phyloP scores from a whole-genome alignment of 1,284 basidiomycete genomes.

The Trametes versicolor region DNA sequence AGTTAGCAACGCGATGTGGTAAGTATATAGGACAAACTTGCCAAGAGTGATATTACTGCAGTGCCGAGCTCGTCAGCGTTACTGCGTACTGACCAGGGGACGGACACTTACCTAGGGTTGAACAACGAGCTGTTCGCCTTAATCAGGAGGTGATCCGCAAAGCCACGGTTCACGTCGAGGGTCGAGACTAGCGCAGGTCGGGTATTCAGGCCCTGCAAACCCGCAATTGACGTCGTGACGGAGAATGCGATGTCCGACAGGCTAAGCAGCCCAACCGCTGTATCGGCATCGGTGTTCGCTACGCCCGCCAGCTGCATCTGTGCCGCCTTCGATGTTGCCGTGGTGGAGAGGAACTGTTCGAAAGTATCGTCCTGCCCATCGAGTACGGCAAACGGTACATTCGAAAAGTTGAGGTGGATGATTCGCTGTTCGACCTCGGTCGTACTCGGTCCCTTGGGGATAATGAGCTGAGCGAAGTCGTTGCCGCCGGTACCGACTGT shows the following conservation, averaged over 20 bases:
- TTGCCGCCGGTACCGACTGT: slow-evolving; percentile 63
- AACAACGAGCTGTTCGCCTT: slow-evolving; percentile 67
- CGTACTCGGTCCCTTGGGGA: slow-evolving; percentile 67
- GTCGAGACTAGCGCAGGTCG: slow-evolving; percentile 67
- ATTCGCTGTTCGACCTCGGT: slow-evolving; percentile 74
- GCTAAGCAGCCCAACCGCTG: slow-evolving; percentile 77
- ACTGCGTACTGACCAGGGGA: no score
- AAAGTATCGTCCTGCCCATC: slow-evolving; percentile 63
- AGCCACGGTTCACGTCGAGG: slow-evolving; percentile 79
- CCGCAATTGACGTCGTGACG: slow-evolving; percentile 69
- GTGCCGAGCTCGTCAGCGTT: no score
- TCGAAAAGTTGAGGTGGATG: slow-evolving; percentile 69
- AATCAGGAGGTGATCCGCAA: slow-evolving; percentile 75
- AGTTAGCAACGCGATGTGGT: neutral
- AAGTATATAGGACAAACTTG: slow-evolving; percentile 22
- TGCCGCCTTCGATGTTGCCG: slow-evolving; percentile 61
- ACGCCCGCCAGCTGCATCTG: slow-evolving; percentile 67
- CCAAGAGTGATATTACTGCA: slow-evolving; percentile 73
- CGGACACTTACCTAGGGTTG: slow-evolving; percentile 57
- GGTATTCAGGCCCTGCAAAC: slow-evolving; percentile 74
- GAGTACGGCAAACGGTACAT: slow-evolving; percentile 70
- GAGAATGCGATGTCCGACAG: slow-evolving; percentile 70
- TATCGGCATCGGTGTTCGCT: slow-evolving; percentile 70
- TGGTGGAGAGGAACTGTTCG: slow-evolving; percentile 73
- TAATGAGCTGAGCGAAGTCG: slow-evolving; percentile 68